These are phyloP conservation scores for Pistacia atlantica DNA, from an alignment of 345 rosid species.

Conservation along the genomic window DNA sequence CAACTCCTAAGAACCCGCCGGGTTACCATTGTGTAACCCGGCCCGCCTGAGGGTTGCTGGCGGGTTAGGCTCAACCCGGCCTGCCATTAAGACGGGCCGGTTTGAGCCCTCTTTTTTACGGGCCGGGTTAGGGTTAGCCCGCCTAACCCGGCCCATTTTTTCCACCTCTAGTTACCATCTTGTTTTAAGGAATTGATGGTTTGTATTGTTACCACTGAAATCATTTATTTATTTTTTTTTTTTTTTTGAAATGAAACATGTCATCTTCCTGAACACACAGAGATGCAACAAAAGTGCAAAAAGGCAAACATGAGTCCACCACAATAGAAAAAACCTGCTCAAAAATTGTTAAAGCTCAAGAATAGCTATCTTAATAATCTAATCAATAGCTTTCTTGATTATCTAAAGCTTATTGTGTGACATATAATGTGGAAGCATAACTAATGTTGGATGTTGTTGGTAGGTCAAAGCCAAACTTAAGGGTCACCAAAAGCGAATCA, in stretches of 20 bases:
- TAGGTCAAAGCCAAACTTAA: conserved; percentile 78
- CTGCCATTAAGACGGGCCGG: too few species aligned
- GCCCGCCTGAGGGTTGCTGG: too few species aligned
- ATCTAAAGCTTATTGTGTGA: background rate
- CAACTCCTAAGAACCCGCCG: too few species aligned
- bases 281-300: background rate
- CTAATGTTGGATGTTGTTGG: background rate
- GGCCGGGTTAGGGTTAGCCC: too few species aligned
- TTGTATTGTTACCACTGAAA: background rate
- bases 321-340: too few species aligned
- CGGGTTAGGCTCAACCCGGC: too few species aligned
- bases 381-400: background rate
- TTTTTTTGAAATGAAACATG: too few species aligned
- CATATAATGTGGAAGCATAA: conserved; percentile 3
- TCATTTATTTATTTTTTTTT: background rate
- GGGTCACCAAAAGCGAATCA: conserved; percentile 79
- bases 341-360: background rate
- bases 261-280: background rate
- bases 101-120: too few species aligned
- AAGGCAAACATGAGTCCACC: background rate
- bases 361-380: background rate
- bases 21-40: too few species aligned
- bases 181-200: background rate
- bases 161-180: too few species aligned
- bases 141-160: too few species aligned